phyloP scores from a whole-genome alignment of 257 asterid genomes.

The Nyctanthes arbortristis region DNA sequence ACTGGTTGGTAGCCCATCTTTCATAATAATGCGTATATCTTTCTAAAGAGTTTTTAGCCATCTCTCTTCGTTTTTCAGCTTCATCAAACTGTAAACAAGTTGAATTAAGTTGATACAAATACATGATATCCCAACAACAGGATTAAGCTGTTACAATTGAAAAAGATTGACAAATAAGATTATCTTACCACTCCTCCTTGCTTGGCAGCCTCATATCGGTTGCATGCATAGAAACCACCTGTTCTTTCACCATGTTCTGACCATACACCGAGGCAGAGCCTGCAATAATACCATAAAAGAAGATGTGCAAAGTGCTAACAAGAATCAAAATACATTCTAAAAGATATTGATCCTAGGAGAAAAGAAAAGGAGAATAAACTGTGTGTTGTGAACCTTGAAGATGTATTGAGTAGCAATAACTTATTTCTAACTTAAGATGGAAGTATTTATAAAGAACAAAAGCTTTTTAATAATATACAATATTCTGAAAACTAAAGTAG shows the following conservation, averaged over 20 bases:
- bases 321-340: constrained; percentile 1
- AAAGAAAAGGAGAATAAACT: not conserved
- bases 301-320: constrained; percentile 22
- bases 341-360: constrained; percentile 22
- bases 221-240: constrained; percentile 98
- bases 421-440: not conserved
- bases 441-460: constrained; percentile 14
- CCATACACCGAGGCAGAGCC: constrained; percentile 99
- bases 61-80: constrained; percentile 92
- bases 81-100: constrained; percentile 68
- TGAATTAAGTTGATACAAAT: constrained; percentile 24
- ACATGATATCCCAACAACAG: constrained; percentile 22
- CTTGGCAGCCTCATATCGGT: constrained; percentile 93
- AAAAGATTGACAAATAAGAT: constrained; percentile 14
- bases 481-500: constrained; percentile 10
- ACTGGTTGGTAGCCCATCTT: constrained; percentile 98
- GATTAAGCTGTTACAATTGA: constrained; percentile 15
- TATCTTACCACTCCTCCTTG: constrained; percentile 89
- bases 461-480: not conserved
- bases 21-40: constrained; percentile 96
- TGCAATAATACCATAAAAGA: constrained; percentile 42
- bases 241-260: constrained; percentile 96
- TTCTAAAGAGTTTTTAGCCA: constrained; percentile 96
- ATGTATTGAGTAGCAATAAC: constrained; percentile 5
- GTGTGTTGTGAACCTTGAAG: constrained; percentile 1